phyloP scores from a whole-genome alignment of 1,139 yeast species.

The Yamadazyma oceani region DNA sequence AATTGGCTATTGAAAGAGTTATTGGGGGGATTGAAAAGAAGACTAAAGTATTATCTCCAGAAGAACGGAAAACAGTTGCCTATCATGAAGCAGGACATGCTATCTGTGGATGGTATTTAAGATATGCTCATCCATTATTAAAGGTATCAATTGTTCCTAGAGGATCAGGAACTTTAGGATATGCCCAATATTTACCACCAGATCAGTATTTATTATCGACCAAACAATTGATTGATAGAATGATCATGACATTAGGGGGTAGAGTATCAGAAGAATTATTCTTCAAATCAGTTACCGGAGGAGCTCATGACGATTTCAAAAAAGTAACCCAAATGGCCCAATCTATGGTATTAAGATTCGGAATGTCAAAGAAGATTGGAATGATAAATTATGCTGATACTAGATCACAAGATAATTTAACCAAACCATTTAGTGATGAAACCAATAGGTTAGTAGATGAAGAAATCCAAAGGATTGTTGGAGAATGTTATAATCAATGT shows the following conservation, averaged over 20 bases:
- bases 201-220: conserved; percentile 82
- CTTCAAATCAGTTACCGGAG: conserved; percentile 87
- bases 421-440: conserved; percentile 89
- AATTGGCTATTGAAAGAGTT: conserved; percentile 94
- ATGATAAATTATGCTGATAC: conserved; percentile 65
- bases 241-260: conserved; percentile 98
- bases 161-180: conserved; percentile 96
- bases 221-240: conserved; percentile 79
- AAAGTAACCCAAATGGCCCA: conserved; percentile 95
- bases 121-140: conserved; percentile 86
- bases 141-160: conserved; percentile 96
- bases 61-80: conserved; percentile 87
- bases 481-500: conserved; percentile 75
- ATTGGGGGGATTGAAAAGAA: conserved; percentile 96
- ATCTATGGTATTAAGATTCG: conserved; percentile 87
- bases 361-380: conserved; percentile 88
- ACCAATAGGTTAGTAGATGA: conserved; percentile 79
- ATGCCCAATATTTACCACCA: conserved; percentile 95
- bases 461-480: conserved; percentile 81
- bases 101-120: conserved; percentile 92
- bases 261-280: conserved; percentile 93
- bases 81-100: conserved; percentile 99
- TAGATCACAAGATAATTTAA: conserved; percentile 60
- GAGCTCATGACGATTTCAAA: conserved; percentile 94
- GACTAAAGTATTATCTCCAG: conserved; percentile 75